Percentiles rank a stretch among this genome's conserved stretches.
Evolutionary conservation across 2,329 filamentous ascomycete species (phyloP).

Genomic region (Escovopsis sp.): DNA sequence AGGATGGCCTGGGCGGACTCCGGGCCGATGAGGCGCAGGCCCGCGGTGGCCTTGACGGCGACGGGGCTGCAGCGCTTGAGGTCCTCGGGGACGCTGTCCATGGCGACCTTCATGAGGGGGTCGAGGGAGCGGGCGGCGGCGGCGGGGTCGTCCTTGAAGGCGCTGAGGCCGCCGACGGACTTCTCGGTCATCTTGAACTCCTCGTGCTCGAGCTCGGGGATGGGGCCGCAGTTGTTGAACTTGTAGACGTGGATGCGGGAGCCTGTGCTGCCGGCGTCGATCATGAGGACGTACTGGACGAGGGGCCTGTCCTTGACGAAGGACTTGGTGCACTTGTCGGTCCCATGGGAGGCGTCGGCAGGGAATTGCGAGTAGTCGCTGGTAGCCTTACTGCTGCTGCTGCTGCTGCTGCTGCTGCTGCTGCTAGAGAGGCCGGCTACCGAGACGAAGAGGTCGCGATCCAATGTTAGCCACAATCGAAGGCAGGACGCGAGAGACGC

Average conservation of each 20-base stretch:
- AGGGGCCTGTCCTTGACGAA: constrained; percentile 80
- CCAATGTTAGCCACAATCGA: too few relatives aligned
- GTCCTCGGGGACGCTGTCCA: constrained; percentile 71
- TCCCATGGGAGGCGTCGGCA: constrained; percentile 46
- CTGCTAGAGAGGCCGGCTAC: constrained; percentile 6
- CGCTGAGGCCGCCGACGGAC: constrained; percentile 69
- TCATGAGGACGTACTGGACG: constrained; percentile 96
- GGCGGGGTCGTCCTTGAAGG: constrained; percentile 72
- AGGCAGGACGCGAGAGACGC: too few relatives aligned
- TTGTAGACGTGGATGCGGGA: constrained; percentile 97
- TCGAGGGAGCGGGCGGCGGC: constrained; percentile 84
- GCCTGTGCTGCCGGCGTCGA: constrained; percentile 93
- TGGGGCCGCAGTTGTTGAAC: constrained; percentile 95
- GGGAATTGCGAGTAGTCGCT: constrained; percentile 36
- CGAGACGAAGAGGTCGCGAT: not conserved
- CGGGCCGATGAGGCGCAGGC: constrained; percentile 69
- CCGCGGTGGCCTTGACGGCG: constrained; percentile 96
- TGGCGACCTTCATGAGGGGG: constrained; percentile 68
- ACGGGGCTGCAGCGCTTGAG: constrained; percentile 86
- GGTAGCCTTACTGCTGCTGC: too few relatives aligned
- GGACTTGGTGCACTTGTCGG: constrained; percentile 66
- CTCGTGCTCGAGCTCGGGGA: constrained; percentile 88
- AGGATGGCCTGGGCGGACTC: constrained; percentile 75
- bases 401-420: too few relatives aligned
- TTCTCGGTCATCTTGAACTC: constrained; percentile 89